Base-by-base conservation (phyloP, 2,329 filamentous ascomycete species). In the Aureobasidium melanogenum region DNA sequence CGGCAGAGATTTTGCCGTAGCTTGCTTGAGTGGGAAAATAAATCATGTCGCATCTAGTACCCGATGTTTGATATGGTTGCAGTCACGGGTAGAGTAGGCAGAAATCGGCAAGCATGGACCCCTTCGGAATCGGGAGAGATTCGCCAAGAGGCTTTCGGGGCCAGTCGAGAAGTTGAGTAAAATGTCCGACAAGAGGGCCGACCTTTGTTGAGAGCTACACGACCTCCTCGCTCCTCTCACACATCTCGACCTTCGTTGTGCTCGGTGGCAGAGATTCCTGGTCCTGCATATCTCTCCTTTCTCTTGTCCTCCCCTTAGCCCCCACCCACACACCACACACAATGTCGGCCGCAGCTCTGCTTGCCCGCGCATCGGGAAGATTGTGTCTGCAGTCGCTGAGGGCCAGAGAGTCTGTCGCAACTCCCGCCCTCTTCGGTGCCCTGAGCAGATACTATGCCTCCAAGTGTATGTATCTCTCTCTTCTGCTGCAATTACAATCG, bases 381-480 rank as follows among this genome's bases (percentile, higher is more conserved):
- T 71, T 77, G 66, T 73, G 70, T 69, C 70, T 71, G 68, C 66
- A 67, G 47, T 67, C 65, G 47, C 66, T 71, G 59, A 68, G 68
- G 62, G 64, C 70, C 67, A 70, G 70, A 57, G 66, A 71, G 65
- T 69, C 70, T 58, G 66, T 69, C 62, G 66, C 67, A 69, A 73
- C 75, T 68, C 74, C 74, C 70, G 82, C 82, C 59, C 79, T 80
- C 46, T 74, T 85, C 66, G 80, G 82, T 60, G 83, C 84, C 64
- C 79, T 87, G 67, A 80, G 83, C 67, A 78, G 84, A 74, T 86
- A 82, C 76, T 87, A 87, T 82, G 84, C 84, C 73, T 86, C 84
- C 62, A 87, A 87, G 79, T 84, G 84, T 87, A 78, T 72, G 80
- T 69, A 28, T 5, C 60, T 39, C 48, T 44, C 54, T 56, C 51